Conservation (phyloP, 441 rosid genomes). For the Macaranga tanarius region DNA sequence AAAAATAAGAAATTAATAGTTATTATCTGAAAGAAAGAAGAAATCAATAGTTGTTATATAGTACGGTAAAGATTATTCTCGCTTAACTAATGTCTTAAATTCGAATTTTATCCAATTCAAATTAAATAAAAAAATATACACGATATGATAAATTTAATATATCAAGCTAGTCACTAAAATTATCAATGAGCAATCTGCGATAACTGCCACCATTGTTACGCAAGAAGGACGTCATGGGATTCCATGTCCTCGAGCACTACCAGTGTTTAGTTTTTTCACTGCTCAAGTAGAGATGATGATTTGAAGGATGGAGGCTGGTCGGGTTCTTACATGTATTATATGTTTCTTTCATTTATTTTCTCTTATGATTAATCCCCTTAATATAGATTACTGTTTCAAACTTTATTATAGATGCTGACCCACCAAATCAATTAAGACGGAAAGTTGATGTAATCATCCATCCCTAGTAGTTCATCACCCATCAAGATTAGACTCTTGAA, state of each 20-base stretch:
- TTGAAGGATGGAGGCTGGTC: neutral
- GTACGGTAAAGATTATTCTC: too few species aligned
- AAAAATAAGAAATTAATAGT: too few species aligned
- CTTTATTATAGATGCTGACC: neutral
- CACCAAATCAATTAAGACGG: neutral
- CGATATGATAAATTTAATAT: neutral
- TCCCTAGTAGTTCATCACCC: too few species aligned
- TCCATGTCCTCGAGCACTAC: neutral
- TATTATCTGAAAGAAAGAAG: too few species aligned
- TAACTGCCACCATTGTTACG: neutral
- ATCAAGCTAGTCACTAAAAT: neutral
- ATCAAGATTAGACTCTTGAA: too few species aligned
- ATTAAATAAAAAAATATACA: too few species aligned
- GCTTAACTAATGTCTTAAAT: too few species aligned
- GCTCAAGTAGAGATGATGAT: neutral
- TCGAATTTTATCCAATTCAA: too few species aligned
- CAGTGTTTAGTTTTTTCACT: neutral
- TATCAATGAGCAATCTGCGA: neutral
- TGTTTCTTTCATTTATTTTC: neutral
- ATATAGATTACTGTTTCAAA: neutral
- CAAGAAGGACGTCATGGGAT: neutral
- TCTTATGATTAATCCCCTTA: neutral
- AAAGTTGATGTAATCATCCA: neutral
- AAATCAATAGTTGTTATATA: too few species aligned
- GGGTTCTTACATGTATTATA: neutral